Base-by-base conservation (phyloP, 2,329 filamentous ascomycete genomes). In the Colletotrichum horii region DNA sequence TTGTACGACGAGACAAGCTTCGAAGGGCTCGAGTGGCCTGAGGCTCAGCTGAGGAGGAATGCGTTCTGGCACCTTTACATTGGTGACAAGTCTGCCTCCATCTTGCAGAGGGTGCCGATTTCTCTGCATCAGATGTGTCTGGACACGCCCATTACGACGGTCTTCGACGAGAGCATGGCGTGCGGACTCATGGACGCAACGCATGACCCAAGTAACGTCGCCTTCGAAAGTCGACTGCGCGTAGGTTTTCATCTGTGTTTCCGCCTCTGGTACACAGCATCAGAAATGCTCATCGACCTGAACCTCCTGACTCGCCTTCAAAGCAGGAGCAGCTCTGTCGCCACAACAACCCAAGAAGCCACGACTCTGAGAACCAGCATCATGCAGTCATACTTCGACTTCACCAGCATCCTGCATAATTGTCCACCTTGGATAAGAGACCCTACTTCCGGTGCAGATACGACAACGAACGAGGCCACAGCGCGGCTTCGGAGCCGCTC, bases 51-150 rank as follows among this genome's bases (percentile, higher is more conserved):
- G 34, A 80, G 84, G 0, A 79, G 84, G 2, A 79, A 84, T 12
- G 81, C 79, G 0, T 86, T 86, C 26, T 86, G 84, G 84, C 84
- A 84, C 8, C 80, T 85, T 1, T 86, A 84, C 74, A 83, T 85
- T 79, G 83, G 84, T 3, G 84, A 86, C 70, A 86, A 86, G 70
- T 85, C 83, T 1, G 83, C 84, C 0, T 83, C 83, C 0, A 83
- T 85, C 11, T 73, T 86, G 7, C 87, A 87, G 66, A 83, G 84
- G 6, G 82, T 84, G 0, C 85, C 86, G 4, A 87, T 87, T 6
- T 87, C 85, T 0, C 83, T 88, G 14, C 85, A 87, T 77, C 84
- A 85, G 60, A 86, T 83, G 74, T 87, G 83, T 1, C 85, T 87
- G 65, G 83, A 86, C 30, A 79, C 81, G 1, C 84, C 83, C 8